These are phyloP conservation scores for Diutina neorugosa DNA, from an alignment of 1,139 yeast genomes.

Conservation along the genomic window DNA sequence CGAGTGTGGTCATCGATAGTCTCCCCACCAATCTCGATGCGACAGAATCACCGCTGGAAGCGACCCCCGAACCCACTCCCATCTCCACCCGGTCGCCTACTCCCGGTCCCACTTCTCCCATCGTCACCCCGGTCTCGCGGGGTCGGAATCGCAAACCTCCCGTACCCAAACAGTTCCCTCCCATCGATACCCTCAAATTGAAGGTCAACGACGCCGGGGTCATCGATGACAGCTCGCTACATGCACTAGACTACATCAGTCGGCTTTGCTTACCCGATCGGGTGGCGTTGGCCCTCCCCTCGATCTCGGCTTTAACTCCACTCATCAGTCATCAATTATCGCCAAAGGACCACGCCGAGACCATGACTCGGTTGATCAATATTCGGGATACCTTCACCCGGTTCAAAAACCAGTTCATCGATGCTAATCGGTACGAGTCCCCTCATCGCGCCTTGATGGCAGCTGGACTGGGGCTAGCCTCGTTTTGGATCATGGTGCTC, in stretches of 20 bases:
- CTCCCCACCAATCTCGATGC: background rate
- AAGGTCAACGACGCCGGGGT: background rate
- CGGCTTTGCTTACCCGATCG: background rate
- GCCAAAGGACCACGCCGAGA: background rate
- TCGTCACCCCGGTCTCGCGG: background rate
- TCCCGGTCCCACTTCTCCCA: background rate
- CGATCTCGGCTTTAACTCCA: background rate
- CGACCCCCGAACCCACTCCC: background rate
- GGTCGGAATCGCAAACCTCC: background rate
- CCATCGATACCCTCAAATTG: background rate
- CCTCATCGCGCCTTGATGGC: background rate
- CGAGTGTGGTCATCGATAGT: background rate
- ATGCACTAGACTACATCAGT: background rate
- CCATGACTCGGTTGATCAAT: background rate
- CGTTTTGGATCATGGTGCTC: constrained; percentile 7
- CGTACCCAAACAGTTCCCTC: background rate
- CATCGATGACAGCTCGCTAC: background rate
- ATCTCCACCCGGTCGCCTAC: background rate
- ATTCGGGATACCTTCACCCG: background rate
- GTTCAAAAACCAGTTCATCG: background rate
- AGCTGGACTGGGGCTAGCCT: background rate
- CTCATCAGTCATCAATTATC: background rate
- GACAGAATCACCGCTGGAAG: background rate
- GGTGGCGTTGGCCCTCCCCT: background rate
- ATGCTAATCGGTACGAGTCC: background rate